A percentile compares a stretch with the other conserved stretches of the same genome.
These are phyloP conservation scores for Arabidopsis lyrata DNA, from an alignment of 441 rosid genomes.

Conservation along the genomic window DNA sequence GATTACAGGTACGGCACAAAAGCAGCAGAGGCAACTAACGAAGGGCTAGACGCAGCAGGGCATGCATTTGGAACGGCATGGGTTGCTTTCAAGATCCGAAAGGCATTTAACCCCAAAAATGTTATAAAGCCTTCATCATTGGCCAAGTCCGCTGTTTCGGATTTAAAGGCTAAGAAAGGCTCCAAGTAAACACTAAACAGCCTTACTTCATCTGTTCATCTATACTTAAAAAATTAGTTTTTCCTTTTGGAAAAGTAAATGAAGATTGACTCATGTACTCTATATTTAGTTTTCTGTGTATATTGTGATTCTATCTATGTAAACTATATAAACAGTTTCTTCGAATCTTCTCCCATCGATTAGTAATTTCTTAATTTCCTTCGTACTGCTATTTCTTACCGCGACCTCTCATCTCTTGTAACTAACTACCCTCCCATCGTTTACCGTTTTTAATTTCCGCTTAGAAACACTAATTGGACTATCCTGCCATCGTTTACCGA, in stretches of 20 bases:
- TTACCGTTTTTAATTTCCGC: too few relatives aligned
- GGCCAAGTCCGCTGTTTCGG: constrained; percentile 70
- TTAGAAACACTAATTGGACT: too few relatives aligned
- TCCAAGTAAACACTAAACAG: constrained; percentile 36
- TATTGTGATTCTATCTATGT: constrained; percentile 38
- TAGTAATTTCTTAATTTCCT: too few relatives aligned
- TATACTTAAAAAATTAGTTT: background rate
- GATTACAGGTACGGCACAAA: constrained; percentile 80
- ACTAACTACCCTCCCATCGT: too few relatives aligned
- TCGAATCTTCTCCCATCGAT: background rate
- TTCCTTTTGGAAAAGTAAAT: background rate
- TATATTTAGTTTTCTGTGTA: constrained; percentile 20
- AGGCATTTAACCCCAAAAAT: constrained; percentile 85
- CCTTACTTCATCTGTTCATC: background rate
- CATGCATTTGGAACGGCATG: constrained; percentile 91
- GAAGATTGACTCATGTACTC: constrained; percentile 3
- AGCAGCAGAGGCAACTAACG: constrained; percentile 75
- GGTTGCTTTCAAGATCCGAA: constrained; percentile 90
- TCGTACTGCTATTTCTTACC: too few relatives aligned
- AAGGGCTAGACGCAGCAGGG: constrained; percentile 90
- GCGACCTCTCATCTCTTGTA: too few relatives aligned
- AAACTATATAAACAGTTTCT: constrained; percentile 17
- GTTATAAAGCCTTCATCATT: constrained; percentile 73
- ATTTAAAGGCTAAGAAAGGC: constrained; percentile 54
- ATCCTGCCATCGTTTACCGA: too few relatives aligned